Base-by-base conservation (phyloP, 352 stramenopile species). In the Globisporangium alternatum region DNA sequence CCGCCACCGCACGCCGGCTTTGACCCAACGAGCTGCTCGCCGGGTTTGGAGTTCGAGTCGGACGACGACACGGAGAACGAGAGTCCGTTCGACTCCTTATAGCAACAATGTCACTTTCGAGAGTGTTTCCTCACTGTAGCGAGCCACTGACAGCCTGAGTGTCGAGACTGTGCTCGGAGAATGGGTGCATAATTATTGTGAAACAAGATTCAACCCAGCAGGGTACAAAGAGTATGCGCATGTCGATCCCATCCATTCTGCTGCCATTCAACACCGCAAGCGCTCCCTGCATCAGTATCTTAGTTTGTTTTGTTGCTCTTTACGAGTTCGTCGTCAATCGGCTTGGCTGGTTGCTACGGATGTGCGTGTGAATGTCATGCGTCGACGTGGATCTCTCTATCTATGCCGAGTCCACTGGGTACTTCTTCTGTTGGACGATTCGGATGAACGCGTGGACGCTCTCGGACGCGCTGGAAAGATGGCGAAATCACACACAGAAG, bases 341-440 rank as follows among this genome's bases (percentile, higher is more conserved):
- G 5, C 22, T 31, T 45, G 22, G 25, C 43, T 37, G 13, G 13
- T 51, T 48, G 35, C 35, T 41, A 41, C 17, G 8, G 12, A 57
- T 30, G 10, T 1, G 4, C 19, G 31, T 13, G 17, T 30, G 30
- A 21, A 21, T 30, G 25, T 56, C 19, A 22, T 9, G 30, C 3
- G 13, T 6, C 15, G 21, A 31, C 59, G 43, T 5, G 41, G 17
- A 5, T 39, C 22, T 37, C 8, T 30, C 2, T 37, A 15, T 41
- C 19, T 64, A 64, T 60, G 62, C 62, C 19, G n/a, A 7, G 37
- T 47, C 56, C 22, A 68, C 39, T 33, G 71, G 65, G 49, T 91
- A 81, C 30, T 91, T 91, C 60, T 91, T 89, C 57, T 91, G 78
- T 56, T 89, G 82, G 48, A 91, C 80, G 47, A 93, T 86, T 37